Conservation (phyloP, 768 basidiomycete genomes). For the Pisolithus tinctorius region DNA sequence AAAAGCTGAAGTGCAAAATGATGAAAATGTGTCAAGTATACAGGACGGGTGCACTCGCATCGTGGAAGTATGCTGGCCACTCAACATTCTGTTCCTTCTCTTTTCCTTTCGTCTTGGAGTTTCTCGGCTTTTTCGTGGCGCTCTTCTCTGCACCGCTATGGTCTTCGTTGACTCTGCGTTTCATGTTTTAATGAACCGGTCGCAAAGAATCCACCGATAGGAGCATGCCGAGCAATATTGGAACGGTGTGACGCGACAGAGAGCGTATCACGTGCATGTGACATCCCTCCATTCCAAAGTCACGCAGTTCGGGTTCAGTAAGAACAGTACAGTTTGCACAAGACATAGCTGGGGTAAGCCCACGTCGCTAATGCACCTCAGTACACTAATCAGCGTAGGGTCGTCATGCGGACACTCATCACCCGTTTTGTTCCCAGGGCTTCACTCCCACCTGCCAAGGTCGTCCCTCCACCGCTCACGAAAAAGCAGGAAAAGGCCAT, state of each 20-base stretch:
- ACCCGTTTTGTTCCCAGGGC: conserved; percentile 34
- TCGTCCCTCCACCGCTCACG: conserved; percentile 28
- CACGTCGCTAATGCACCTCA: background rate
- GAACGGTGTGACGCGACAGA: conserved; percentile 14
- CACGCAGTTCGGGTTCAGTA: background rate
- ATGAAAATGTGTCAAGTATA: background rate
- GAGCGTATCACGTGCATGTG: background rate
- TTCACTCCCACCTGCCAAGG: conserved; percentile 13
- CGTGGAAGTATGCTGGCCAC: conserved; percentile 65
- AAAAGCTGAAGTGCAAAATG: conserved; percentile 36
- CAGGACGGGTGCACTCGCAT: conserved; percentile 24
- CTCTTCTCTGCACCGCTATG: background rate
- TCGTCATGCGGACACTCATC: conserved; percentile 13
- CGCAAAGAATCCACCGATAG: background rate
- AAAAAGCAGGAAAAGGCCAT: conserved; percentile 20
- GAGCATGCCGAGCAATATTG: background rate
- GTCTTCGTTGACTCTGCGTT: background rate
- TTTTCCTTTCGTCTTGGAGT: conserved; percentile 10
- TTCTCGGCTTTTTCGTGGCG: conserved; percentile 13
- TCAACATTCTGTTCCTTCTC: conserved; percentile 13
- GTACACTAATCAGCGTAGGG: background rate
- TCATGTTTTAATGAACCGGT: background rate
- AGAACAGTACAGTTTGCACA: background rate
- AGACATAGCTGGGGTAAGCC: background rate
- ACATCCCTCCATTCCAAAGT: background rate